Base-by-base conservation (phyloP, 73 alveolate species). In the Paramecium biaurelia region DNA sequence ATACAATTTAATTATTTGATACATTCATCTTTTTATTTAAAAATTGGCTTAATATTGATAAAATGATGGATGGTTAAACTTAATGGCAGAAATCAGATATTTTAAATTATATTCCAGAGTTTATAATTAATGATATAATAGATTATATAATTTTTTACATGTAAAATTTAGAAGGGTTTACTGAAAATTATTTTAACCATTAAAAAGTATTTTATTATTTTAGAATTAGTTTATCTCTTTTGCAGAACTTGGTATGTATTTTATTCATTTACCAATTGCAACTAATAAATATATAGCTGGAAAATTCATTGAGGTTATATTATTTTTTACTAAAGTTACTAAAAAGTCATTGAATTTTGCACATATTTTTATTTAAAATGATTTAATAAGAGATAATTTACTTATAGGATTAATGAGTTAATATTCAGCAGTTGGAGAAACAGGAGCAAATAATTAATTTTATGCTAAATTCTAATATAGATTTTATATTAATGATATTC, bases 261-360 rank as follows among this genome's bases (percentile, higher is more conserved):
- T 79, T 20, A 30, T 79, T 21, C 45, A 79, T 79, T 43, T 43
- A 24, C 70, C 70, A 8, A 42, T 79, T n/a, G 90, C 74, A 1
- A 45, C 70, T 23, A 79, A 79, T 79, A 79, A 79, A 42, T 79
- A 79, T 20, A 26, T 79, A 79, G 76, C 72, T 7, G 90, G 76
- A 5, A 10, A 79, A 45, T 79, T 79, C 1, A 79, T 79, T n/a
- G 74, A 79, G 15, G 12, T 42, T 7, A 41, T 79, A 43, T 42
- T 10, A 2, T 45, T 10, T 7, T 41, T 21, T 28, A 41, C 56
- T 43, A 79, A 23, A 18, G 56, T 79, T 30, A 34, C 45, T 43
- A 79, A 79, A 79, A 76, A 76, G 45, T 34, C 28, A 23, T 11
- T 10, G 14, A 18, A 28, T 11, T 4, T 76, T 11, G n/a, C n/a